A percentile compares a stretch with the other conserved stretches of the same genome.
Evolutionary conservation across 805 yeast species (phyloP).

Genomic region (Metschnikowia reukaufii): DNA sequence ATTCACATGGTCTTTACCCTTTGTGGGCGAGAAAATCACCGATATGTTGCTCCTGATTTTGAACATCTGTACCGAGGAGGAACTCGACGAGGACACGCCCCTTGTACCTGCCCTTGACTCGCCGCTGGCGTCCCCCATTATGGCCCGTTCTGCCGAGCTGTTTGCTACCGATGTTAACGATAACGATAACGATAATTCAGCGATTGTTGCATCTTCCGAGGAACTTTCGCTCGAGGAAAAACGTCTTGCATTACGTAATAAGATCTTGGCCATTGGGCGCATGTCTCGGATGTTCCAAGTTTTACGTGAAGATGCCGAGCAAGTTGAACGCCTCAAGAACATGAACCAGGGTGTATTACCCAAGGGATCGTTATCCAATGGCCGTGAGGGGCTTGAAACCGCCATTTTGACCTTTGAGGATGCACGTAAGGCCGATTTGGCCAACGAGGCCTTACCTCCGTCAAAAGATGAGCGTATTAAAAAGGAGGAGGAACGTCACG

Average conservation of each 20-base stretch:
- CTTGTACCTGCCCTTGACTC: slow-evolving; percentile 33
- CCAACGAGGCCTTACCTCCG: slow-evolving; percentile 90
- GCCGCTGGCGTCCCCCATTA: slow-evolving; percentile 26
- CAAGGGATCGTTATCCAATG: slow-evolving; percentile 80
- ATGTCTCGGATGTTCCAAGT: slow-evolving; percentile 90
- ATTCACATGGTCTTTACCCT: slow-evolving; percentile 95
- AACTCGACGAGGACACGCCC: slow-evolving; percentile 73
- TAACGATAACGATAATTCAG: not conserved
- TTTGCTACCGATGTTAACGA: slow-evolving; percentile 6
- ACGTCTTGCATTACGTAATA: slow-evolving; percentile 66
- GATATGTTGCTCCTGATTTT: slow-evolving; percentile 88
- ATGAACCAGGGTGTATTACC: slow-evolving; percentile 79
- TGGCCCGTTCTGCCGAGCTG: slow-evolving; percentile 7
- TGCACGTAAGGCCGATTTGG: slow-evolving; percentile 75
- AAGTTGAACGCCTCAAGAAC: slow-evolving; percentile 74
- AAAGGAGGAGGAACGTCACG: slow-evolving; percentile 47
- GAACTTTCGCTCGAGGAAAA: slow-evolving; percentile 36
- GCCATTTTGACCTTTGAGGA: slow-evolving; percentile 76
- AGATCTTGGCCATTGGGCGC: slow-evolving; percentile 94
- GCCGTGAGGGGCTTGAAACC: slow-evolving; percentile 72
- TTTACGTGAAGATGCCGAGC: slow-evolving; percentile 83
- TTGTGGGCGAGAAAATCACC: slow-evolving; percentile 93
- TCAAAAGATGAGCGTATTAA: slow-evolving; percentile 53
- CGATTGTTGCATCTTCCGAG: not conserved
- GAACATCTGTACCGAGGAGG: slow-evolving; percentile 95